Evolutionary conservation across 352 stramenopile genomes (phyloP).

Genomic region (Saprolegnia parasitica): DNA sequence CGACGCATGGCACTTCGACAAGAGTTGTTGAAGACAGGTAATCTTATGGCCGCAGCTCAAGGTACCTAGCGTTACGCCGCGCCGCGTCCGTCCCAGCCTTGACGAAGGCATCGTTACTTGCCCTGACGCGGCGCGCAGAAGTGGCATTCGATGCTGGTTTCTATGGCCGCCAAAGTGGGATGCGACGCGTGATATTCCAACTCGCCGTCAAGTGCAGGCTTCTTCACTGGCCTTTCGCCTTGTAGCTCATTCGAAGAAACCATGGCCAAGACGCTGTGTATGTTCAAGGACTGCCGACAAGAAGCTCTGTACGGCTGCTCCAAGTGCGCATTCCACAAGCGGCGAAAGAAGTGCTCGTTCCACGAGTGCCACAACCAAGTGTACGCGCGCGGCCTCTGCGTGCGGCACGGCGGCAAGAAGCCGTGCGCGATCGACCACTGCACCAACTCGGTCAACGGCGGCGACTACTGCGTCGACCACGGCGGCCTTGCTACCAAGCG

Average conservation of each 20-base stretch:
- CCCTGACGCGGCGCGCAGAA: not conserved
- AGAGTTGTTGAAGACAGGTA: not conserved
- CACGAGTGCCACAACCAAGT: slow-evolving; percentile 23
- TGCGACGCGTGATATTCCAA: not conserved
- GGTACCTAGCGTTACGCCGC: too few species aligned
- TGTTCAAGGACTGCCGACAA: slow-evolving; percentile 26
- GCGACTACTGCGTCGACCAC: slow-evolving; percentile 17
- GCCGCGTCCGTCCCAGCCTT: too few species aligned
- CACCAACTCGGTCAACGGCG: slow-evolving; percentile 13
- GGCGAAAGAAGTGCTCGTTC: slow-evolving; percentile 6
- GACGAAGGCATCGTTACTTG: not conserved
- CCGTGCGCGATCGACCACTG: not conserved
- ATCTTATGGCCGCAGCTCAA: not conserved
- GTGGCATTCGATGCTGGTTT: not conserved
- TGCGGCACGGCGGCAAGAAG: slow-evolving; percentile 25
- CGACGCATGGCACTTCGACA: not conserved
- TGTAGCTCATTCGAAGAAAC: slow-evolving; percentile 1
- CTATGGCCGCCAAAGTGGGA: not conserved
- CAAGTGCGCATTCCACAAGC: slow-evolving; percentile 25
- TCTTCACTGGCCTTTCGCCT: not conserved
- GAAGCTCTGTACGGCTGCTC: not conserved
- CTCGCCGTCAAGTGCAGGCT: too few species aligned
- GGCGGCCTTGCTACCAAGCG: slow-evolving; percentile 15
- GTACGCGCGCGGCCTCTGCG: slow-evolving; percentile 17
- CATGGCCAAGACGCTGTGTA: slow-evolving; percentile 11